phyloP scores from a whole-genome alignment of 2,329 filamentous ascomycete species.

The Cladosporium phlei region DNA sequence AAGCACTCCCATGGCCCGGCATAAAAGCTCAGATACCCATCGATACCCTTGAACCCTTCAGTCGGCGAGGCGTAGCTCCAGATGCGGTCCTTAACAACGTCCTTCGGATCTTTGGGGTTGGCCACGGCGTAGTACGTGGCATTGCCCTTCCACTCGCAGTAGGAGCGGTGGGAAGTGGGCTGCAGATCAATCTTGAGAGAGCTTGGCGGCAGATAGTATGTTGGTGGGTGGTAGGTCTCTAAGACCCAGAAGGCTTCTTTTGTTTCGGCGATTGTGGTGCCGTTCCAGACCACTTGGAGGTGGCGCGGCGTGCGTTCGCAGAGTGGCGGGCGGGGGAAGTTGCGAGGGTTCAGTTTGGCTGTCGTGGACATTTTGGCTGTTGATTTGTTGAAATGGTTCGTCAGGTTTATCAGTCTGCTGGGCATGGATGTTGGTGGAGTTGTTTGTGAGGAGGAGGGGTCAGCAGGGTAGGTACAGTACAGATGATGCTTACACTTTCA shows the following conservation, averaged over 20 bases:
- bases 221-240: slow-evolving; percentile 60
- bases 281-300: slow-evolving; percentile 52
- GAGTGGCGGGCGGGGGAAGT: slow-evolving; percentile 55
- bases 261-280: slow-evolving; percentile 54
- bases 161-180: slow-evolving; percentile 44
- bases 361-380: slow-evolving; percentile 11
- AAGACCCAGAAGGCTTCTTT: slow-evolving; percentile 56
- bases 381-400: slow-evolving; percentile 20
- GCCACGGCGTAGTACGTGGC: slow-evolving; percentile 55
- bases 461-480: too few species aligned
- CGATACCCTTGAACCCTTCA: slow-evolving; percentile 48
- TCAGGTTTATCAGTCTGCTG: not conserved
- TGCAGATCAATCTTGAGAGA: slow-evolving; percentile 46
- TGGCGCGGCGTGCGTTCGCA: slow-evolving; percentile 52
- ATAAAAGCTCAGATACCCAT: slow-evolving; percentile 56
- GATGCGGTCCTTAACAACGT: slow-evolving; percentile 47
- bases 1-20: slow-evolving; percentile 59
- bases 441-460: not conserved
- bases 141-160: slow-evolving; percentile 59
- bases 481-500: slow-evolving; percentile 7
- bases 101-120: slow-evolving; percentile 35
- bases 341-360: slow-evolving; percentile 50
- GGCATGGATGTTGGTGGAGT: not conserved
- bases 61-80: slow-evolving; percentile 58
- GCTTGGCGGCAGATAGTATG: slow-evolving; percentile 46